Evolutionary conservation across 345 rosid genomes (phyloP).

Genomic region (Aurinia saxatilis): DNA sequence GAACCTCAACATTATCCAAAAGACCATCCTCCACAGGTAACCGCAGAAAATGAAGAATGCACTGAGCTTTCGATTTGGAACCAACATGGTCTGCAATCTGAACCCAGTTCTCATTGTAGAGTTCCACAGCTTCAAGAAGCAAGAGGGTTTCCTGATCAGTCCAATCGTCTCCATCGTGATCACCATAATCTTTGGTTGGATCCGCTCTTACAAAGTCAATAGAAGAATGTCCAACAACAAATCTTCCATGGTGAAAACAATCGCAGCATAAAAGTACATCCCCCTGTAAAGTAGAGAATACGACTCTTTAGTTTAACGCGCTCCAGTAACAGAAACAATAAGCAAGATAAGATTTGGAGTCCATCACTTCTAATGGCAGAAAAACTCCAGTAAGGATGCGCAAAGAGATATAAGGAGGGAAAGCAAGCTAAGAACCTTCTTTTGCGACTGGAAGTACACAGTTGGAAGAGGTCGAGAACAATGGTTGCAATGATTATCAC

Average conservation of each 20-base stretch:
- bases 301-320: too few species aligned
- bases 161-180: too few species aligned
- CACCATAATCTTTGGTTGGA: too few species aligned
- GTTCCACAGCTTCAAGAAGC: constrained; percentile 92
- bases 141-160: too few species aligned
- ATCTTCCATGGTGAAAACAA: constrained; percentile 88
- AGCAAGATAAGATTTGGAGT: background rate
- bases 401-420: background rate
- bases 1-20: constrained; percentile 79
- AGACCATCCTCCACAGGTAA: too few species aligned
- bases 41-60: constrained; percentile 84
- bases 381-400: background rate
- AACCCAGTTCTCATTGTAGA: constrained; percentile 79
- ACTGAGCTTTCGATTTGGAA: too few species aligned
- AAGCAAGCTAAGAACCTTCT: constrained; percentile 53
- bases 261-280: constrained; percentile 62
- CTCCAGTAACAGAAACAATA: background rate
- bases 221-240: constrained; percentile 80
- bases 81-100: too few species aligned
- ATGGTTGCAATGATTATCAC: constrained; percentile 65
- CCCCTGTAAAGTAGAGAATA: constrained; percentile 47
- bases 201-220: constrained; percentile 74
- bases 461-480: constrained; percentile 70
- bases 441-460: constrained; percentile 84
- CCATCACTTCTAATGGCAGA: background rate